phyloP scores from a whole-genome alignment of 1,284 basidiomycete species.

The Megacollybia platyphylla region DNA sequence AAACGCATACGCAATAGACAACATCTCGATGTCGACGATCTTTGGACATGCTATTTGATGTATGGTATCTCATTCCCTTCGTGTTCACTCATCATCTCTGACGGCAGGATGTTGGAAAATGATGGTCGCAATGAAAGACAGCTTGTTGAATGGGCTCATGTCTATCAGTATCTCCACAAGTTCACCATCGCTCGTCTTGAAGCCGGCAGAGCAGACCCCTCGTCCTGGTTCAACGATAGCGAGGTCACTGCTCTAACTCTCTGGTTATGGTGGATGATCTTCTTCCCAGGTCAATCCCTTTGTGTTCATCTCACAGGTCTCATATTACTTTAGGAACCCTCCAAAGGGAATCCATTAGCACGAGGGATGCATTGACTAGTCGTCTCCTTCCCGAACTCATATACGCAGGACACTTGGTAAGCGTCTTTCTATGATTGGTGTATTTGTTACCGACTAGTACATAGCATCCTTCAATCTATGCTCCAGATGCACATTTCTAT shows the following conservation, averaged over 20 bases:
- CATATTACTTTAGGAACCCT: constrained; percentile 9
- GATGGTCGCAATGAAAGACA: constrained; percentile 55
- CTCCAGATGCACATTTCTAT: constrained; percentile 23
- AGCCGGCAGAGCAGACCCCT: constrained; percentile 1
- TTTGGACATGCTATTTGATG: constrained; percentile 58
- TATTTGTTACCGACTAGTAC: constrained; percentile 3
- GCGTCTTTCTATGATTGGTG: constrained; percentile 3
- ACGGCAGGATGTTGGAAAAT: constrained; percentile 42
- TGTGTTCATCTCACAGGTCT: not conserved
- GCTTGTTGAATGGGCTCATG: constrained; percentile 25
- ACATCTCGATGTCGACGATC: constrained; percentile 18
- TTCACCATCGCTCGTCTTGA: constrained; percentile 10
- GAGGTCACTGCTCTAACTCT: constrained; percentile 28
- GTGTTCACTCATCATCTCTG: not conserved
- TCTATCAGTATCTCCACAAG: constrained; percentile 12
- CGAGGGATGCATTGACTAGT: constrained; percentile 8
- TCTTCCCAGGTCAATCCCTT: constrained; percentile 23
- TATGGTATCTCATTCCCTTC: constrained; percentile 3
- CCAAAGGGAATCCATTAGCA: constrained; percentile 9
- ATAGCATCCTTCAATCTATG: constrained; percentile 27
- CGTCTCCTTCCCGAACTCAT: constrained; percentile 16
- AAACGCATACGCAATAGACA: constrained; percentile 19
- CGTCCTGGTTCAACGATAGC: constrained; percentile 17
- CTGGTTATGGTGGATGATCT: constrained; percentile 47
- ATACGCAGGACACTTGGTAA: constrained; percentile 21